A percentile compares a stretch with the other conserved stretches of the same genome.
These are phyloP conservation scores for Ascoidea asiatica DNA, from an alignment of 805 yeast genomes.

Conservation along the genomic window DNA sequence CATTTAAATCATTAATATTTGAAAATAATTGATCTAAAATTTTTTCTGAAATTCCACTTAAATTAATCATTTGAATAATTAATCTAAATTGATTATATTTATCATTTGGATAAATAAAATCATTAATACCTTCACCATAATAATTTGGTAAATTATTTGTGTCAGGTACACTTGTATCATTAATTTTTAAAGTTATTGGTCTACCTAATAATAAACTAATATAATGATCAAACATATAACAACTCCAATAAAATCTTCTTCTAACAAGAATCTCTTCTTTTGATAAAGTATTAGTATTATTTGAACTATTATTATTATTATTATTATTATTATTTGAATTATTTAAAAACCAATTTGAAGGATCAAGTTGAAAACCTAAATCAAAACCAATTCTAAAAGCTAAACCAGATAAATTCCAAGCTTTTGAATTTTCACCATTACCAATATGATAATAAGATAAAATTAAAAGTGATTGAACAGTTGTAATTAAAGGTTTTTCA, in stretches of 20 bases:
- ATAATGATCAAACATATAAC: conserved; percentile 51
- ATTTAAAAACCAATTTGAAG: conserved; percentile 39
- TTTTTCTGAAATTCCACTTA: conserved; percentile 27
- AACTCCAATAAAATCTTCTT: conserved; percentile 54
- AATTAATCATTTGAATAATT: conserved; percentile 22
- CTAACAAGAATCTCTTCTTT: conserved; percentile 43
- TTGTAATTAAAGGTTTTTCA: conserved; percentile 34
- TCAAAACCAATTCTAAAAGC: conserved; percentile 56
- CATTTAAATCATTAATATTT: neutral
- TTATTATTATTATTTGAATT: too few species aligned
- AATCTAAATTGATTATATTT: conserved; percentile 30
- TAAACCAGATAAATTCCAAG: conserved; percentile 51
- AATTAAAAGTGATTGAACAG: conserved; percentile 44
- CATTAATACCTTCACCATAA: neutral
- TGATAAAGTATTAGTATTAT: conserved; percentile 19
- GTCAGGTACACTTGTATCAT: conserved; percentile 48
- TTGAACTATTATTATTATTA: conserved; percentile 16
- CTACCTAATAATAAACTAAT: conserved; percentile 46
- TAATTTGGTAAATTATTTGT: conserved; percentile 42
- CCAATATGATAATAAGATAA: conserved; percentile 51
- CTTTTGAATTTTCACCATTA: conserved; percentile 40
- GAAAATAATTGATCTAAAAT: conserved; percentile 20
- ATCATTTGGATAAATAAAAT: conserved; percentile 38
- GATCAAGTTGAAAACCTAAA: conserved; percentile 49
- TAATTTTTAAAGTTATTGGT: conserved; percentile 38